Evolutionary conservation across 371 early-diverging fungal genomes (phyloP).

Genomic region (Mucor circinelloides): DNA sequence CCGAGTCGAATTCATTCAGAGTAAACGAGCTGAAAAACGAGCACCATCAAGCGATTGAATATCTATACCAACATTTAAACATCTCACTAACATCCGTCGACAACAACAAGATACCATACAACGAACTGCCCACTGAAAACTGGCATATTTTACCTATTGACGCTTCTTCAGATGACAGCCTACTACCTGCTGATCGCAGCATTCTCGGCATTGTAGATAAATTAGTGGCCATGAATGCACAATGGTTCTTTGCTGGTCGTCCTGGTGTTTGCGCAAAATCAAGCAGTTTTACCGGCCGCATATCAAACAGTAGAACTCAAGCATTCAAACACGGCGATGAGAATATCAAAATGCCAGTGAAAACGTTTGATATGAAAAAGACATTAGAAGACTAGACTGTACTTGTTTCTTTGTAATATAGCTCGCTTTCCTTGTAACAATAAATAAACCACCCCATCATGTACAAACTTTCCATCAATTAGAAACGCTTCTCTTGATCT

Average conservation of each 20-base stretch:
- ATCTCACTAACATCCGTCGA: conserved; percentile 23
- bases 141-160: conserved; percentile 42
- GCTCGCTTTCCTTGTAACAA: not conserved
- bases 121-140: conserved; percentile 78
- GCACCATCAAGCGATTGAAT: conserved; percentile 45
- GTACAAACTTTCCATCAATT: not conserved
- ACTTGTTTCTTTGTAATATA: not conserved
- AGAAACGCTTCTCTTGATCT: not conserved
- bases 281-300: conserved; percentile 47
- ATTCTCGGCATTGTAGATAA: conserved; percentile 52
- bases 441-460: not conserved
- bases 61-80: conserved; percentile 38
- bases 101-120: conserved; percentile 45
- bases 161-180: not conserved
- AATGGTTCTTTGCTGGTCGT: conserved; percentile 51
- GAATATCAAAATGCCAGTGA: conserved; percentile 12
- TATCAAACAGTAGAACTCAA: conserved; percentile 14
- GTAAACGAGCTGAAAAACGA: conserved; percentile 27
- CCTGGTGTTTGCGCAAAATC: conserved; percentile 43
- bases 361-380: conserved; percentile 16
- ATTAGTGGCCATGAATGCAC: conserved; percentile 48
- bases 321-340: conserved; percentile 17
- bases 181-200: conserved; percentile 32
- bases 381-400: not conserved
- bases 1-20: conserved; percentile 48